These are phyloP conservation scores for Plenodomus lindquistii DNA, from an alignment of 2,329 filamentous ascomycete species.

Conservation along the genomic window DNA sequence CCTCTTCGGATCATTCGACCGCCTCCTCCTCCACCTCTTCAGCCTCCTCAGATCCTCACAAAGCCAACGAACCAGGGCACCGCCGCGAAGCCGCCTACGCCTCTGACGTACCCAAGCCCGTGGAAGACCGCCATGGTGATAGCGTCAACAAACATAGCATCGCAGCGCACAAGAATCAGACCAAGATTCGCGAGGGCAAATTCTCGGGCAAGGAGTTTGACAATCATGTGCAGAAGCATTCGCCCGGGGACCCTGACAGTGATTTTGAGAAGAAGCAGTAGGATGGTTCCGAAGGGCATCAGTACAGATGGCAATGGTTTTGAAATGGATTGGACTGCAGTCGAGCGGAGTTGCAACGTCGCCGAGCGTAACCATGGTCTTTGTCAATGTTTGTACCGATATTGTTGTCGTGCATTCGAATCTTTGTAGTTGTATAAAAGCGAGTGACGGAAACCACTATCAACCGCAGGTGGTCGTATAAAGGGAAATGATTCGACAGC, in stretches of 20 bases:
- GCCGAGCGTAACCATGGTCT: no score
- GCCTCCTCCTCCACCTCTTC: background rate
- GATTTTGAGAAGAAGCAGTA: conserved; percentile 31
- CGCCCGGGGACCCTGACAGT: conserved; percentile 18
- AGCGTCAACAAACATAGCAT: conserved; percentile 29
- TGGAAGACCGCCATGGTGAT: conserved; percentile 30
- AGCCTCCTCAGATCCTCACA: conserved; percentile 1
- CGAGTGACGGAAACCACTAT: no score
- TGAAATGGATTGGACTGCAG: no score
- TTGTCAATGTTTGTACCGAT: no score
- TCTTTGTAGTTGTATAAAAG: no score
- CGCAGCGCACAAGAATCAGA: conserved; percentile 30
- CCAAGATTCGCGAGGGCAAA: conserved; percentile 24
- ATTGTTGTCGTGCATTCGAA: no score
- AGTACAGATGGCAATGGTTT: background rate
- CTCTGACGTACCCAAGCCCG: conserved; percentile 26
- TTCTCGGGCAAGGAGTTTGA: conserved; percentile 31
- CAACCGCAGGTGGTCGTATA: no score
- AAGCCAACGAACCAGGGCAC: conserved; percentile 5
- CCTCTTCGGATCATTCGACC: background rate
- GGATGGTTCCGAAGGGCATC: background rate
- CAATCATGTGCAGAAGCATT: conserved; percentile 27
- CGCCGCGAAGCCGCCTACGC: conserved; percentile 14
- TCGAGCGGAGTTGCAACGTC: no score
- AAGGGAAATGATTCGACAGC: no score